These are phyloP conservation scores for Pichiaceae sp. DNA, from an alignment of 1,139 yeast genomes.

Conservation along the genomic window DNA sequence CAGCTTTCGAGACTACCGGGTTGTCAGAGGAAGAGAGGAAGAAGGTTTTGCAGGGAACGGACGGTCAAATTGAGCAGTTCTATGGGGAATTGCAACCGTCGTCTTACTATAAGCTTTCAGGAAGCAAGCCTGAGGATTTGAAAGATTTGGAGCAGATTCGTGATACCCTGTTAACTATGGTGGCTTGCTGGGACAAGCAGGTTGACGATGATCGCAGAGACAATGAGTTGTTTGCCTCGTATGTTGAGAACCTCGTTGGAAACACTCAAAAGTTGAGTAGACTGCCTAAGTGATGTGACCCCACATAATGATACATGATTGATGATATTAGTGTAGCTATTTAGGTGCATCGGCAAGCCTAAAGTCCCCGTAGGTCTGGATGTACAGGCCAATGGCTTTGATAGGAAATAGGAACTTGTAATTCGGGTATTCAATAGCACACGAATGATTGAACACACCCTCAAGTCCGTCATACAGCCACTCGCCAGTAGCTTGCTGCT, in stretches of 20 bases:
- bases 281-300: slow-evolving; percentile 2
- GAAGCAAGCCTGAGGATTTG: slow-evolving; percentile 6
- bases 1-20: slow-evolving; percentile 10
- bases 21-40: slow-evolving; percentile 7
- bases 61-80: slow-evolving; percentile 8
- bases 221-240: slow-evolving; percentile 22
- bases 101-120: slow-evolving; percentile 10
- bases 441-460: slow-evolving; percentile 92
- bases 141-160: slow-evolving; percentile 11
- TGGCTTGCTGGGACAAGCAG: slow-evolving; percentile 18
- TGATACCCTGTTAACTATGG: slow-evolving; percentile 11
- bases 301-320: slow-evolving; percentile 1
- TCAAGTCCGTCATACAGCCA: slow-evolving; percentile 83
- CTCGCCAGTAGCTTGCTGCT: slow-evolving; percentile 74
- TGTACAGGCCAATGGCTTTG: slow-evolving; percentile 83
- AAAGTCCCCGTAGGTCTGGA: slow-evolving; percentile 15
- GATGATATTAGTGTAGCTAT: neutral
- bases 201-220: slow-evolving; percentile 16
- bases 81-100: slow-evolving; percentile 14
- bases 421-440: slow-evolving; percentile 93
- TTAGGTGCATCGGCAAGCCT: neutral
- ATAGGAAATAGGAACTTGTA: slow-evolving; percentile 86
- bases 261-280: slow-evolving; percentile 25
- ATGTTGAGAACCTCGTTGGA: slow-evolving; percentile 26
- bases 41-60: slow-evolving; percentile 8